phyloP scores from a whole-genome alignment of 2,329 filamentous ascomycete genomes.

The Aspergillus transmontanensis region DNA sequence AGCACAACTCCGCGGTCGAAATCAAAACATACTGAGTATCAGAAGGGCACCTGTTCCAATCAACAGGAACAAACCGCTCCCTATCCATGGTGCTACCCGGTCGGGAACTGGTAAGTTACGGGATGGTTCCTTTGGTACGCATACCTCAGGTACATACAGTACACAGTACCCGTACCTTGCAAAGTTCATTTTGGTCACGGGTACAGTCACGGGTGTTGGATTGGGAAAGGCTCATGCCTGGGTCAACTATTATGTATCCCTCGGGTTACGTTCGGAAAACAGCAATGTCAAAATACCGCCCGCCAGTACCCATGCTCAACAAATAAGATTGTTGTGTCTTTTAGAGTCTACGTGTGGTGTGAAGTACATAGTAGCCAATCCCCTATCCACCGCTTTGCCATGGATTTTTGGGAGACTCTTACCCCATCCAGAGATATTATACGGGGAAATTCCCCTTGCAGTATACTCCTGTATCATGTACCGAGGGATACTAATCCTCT shows the following conservation, averaged over 20 bases:
- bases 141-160: neutral
- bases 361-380: neutral
- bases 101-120: conserved; percentile 10
- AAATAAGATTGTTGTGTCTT: neutral
- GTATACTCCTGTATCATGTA: neutral
- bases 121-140: conserved; percentile 4
- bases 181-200: neutral
- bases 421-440: neutral
- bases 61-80: neutral
- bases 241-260: neutral
- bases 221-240: too few relatives aligned
- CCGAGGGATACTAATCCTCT: neutral
- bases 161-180: neutral
- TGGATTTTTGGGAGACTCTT: neutral
- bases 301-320: neutral
- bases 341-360: neutral
- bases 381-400: neutral
- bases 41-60: neutral
- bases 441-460: neutral
- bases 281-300: neutral
- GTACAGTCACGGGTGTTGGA: neutral
- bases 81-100: neutral
- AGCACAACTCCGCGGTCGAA: neutral
- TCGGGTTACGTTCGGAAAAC: conserved; percentile 18
- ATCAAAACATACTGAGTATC: neutral